Evolutionary conservation across 441 rosid genomes (phyloP), one percentile per base, ranked within the genome.

Genomic region (Hura crepitans): DNA sequence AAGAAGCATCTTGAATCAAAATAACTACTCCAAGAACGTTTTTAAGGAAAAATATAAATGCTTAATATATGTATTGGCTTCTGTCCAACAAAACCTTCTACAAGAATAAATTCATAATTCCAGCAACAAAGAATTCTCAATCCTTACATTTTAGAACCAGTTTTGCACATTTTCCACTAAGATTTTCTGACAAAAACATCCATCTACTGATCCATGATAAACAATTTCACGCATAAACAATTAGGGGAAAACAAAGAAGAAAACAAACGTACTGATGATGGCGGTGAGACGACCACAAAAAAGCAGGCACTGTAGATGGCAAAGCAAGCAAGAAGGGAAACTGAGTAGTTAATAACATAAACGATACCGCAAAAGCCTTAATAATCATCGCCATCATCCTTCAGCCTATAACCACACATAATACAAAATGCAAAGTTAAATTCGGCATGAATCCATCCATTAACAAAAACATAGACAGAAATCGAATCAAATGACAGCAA

Each of bases 271-370:
- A 85, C 89, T n/a, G 69, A 73, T 76, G 65, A 63, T 55, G 73
- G 72, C 47, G 77, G 75, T 87, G 87, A 23, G 92, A 83, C 71
- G 96, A 89, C 98, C 97, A 92, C 23, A 92, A 81, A 73, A 90
- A 83, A 72, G 92, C 97, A 47, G 97, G 91, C 33, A 74, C 86
- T 5, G 93, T 83, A 17, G 85, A 65, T 20, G 84, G 77, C 23
- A 75, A 83, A 33, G 85, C 80, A 15, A 77, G 78, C 33, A 85
- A 78, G 12, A 71, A 67, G n/a, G 81, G 79, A 68, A 81, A 23
- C 43, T 78, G 74, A 58, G 85, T 39, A 20, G 66, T 75, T 15
- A 76, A 68, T 14, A 72, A 30, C 51, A 86, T 46, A 70, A 77
- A 75, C 33, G 73, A 69, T 57, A 74, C n/a, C 73, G 80, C 3